Conservation (phyloP, 116 monocot genomes). For the Posidonia oceanica region DNA sequence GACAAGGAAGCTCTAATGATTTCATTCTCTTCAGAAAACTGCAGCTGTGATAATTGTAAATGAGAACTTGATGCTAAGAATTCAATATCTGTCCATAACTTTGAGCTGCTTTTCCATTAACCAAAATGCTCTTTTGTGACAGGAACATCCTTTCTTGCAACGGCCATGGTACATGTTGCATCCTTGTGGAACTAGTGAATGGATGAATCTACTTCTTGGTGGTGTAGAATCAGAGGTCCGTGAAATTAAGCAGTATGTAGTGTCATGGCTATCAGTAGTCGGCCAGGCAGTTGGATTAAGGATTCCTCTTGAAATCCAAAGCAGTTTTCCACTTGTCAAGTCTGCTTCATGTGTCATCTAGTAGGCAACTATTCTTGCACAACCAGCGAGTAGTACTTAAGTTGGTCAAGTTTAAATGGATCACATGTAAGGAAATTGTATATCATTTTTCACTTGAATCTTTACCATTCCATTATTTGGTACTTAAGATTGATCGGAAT, state of each 20-base stretch:
- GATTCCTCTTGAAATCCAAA: conserved; percentile 47
- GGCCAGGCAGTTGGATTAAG: conserved; percentile 70
- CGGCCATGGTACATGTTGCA: conserved; percentile 83
- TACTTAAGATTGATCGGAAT: too few species aligned
- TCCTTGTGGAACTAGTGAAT: conserved; percentile 91
- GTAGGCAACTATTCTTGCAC: too few species aligned
- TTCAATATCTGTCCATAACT: background rate
- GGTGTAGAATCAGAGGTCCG: background rate
- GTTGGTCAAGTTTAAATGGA: too few species aligned
- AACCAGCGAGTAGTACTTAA: too few species aligned
- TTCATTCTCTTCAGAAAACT: background rate
- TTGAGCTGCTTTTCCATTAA: background rate
- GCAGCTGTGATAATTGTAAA: background rate
- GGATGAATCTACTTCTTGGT: conserved; percentile 65
- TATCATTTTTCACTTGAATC: too few species aligned
- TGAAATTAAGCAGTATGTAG: conserved; percentile 26
- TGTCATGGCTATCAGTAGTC: conserved; percentile 75
- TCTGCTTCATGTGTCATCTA: too few species aligned
- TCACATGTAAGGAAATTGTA: too few species aligned
- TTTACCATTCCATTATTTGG: too few species aligned
- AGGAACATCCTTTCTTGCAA: conserved; percentile 87
- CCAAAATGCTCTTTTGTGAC: background rate
- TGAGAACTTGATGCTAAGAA: background rate
- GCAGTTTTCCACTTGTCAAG: background rate
- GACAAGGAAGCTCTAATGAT: background rate